phyloP scores from a whole-genome alignment of 306 rosid species.

The Corylus americana region DNA sequence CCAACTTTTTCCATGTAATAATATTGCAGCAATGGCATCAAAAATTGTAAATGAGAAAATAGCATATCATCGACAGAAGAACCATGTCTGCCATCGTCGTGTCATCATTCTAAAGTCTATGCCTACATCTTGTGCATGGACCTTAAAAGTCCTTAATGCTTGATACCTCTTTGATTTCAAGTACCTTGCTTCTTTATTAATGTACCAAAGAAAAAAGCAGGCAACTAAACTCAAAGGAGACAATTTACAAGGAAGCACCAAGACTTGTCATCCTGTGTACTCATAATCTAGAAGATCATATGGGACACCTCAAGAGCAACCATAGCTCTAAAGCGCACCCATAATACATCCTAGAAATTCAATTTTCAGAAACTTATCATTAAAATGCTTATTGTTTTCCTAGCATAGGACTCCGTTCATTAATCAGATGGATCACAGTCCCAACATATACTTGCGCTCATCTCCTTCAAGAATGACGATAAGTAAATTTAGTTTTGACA shows the following conservation, averaged over 20 bases:
- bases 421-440: slow-evolving; percentile 3
- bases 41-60: background rate
- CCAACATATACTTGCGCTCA: background rate
- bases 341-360: slow-evolving; percentile 7
- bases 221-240: background rate
- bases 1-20: background rate
- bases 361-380: background rate
- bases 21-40: slow-evolving; percentile 18
- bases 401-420: background rate
- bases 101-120: background rate
- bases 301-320: slow-evolving; percentile 7
- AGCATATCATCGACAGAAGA: slow-evolving; percentile 9
- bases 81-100: slow-evolving; percentile 11
- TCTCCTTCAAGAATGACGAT: background rate
- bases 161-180: background rate
- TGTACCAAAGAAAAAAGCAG: background rate
- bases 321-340: slow-evolving; percentile 14
- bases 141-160: background rate
- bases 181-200: background rate
- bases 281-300: background rate
- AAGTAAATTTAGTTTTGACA: background rate
- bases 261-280: slow-evolving; percentile 3
- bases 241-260: background rate
- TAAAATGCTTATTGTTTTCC: background rate
- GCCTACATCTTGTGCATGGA: background rate